Base-by-base conservation (phyloP, 2,329 filamentous ascomycete genomes). In the Xylariaceae sp. region DNA sequence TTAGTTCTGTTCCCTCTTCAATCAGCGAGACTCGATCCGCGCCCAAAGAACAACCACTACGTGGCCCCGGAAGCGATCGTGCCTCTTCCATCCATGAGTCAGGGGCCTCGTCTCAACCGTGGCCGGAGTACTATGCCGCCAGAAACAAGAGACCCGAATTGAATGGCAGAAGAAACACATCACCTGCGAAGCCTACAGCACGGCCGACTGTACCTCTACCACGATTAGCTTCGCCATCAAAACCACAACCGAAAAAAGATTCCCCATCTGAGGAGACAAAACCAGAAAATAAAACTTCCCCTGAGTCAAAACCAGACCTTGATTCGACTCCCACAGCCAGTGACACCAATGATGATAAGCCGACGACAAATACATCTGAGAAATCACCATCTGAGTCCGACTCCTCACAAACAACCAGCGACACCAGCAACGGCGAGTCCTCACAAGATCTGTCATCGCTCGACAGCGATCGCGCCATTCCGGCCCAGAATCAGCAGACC, bases 241-340 rank as follows among this genome's bases (percentile, higher is more conserved):
- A 51, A 41, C 23, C 51, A 15, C 47, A 62, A 39, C 2, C 44
- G 13, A 51, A 55, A 56, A 44, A 1, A 51, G 57, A 58, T 13
- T 45, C 5, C 23, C 23, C 23, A 4, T 30, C 23, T 30, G 23
- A 30, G 23, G 23, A 30, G 23, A 30, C 23, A 30, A 30, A 30
- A 30, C 23, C 23, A 30, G 23, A 30, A 30, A 30, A 5, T 5
- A 30, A 30, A 30, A 30, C 47, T n/a, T 68, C 67, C 55, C 64
- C 67, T 10, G 67, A 68, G 49, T 67, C 68, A 8, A 70, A 67
- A 45, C 65, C 60, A 2, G 68, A 68, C 60, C 67, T 68, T 58
- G 61, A 60, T 1, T 68, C 69, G 58, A 68, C 68, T 18, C 58
- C 56, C 8, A 57, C 62, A 1, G 41, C 50, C 10, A 68, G 66